Percentiles rank a stretch among this genome's conserved stretches.
phyloP scores from a whole-genome alignment of 306 rosid genomes.

The Astragalus membranaceus region DNA sequence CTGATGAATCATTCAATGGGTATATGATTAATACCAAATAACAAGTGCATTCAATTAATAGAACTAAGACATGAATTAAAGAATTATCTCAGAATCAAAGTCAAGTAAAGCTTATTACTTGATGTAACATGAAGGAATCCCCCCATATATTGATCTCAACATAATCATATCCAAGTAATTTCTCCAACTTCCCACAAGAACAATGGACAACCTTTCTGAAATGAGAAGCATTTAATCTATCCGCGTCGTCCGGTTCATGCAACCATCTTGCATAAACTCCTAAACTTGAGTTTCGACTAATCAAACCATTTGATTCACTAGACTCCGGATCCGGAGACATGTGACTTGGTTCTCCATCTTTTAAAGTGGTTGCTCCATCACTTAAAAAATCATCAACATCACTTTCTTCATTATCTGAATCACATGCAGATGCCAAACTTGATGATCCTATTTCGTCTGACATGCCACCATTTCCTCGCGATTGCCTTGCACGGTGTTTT shows the following conservation, averaged over 20 bases:
- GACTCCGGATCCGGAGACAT: slow-evolving; percentile 11
- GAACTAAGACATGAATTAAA: not conserved
- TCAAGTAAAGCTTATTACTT: slow-evolving; percentile 55
- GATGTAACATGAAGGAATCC: slow-evolving; percentile 93
- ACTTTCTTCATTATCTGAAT: slow-evolving; percentile 42
- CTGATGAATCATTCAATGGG: slow-evolving; percentile 33
- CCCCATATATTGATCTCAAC: slow-evolving; percentile 81
- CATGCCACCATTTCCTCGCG: slow-evolving; percentile 21
- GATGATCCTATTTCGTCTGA: slow-evolving; percentile 19
- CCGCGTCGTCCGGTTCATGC: slow-evolving; percentile 72
- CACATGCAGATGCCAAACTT: slow-evolving; percentile 19
- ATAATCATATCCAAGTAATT: slow-evolving; percentile 40
- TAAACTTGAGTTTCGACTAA: slow-evolving; percentile 24
- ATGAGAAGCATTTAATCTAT: slow-evolving; percentile 70
- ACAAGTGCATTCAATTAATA: not conserved
- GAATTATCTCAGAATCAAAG: not conserved
- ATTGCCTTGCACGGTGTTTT: slow-evolving; percentile 23
- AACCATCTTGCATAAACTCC: slow-evolving; percentile 69
- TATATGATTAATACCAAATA: not conserved
- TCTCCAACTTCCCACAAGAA: slow-evolving; percentile 74
- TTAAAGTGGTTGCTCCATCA: slow-evolving; percentile 12
- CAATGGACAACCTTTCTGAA: slow-evolving; percentile 60
- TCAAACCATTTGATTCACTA: slow-evolving; percentile 16
- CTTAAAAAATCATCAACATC: slow-evolving; percentile 34
- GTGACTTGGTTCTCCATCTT: slow-evolving; percentile 18